phyloP scores from a whole-genome alignment of 148 eudicot species.

The Fagopyrum tataricum region DNA sequence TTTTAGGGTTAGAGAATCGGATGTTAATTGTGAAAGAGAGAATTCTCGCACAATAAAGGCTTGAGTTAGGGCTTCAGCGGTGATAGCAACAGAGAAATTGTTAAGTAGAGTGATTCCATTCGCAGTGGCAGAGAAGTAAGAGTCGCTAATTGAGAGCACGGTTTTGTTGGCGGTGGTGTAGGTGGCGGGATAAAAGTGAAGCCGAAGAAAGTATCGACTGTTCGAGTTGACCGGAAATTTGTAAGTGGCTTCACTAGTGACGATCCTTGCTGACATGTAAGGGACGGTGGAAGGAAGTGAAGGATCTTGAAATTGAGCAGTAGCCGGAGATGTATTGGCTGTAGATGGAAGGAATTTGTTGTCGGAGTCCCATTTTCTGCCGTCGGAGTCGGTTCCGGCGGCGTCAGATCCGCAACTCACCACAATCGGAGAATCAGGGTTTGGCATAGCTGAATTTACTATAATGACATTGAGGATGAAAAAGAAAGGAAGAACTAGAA shows the following conservation, averaged over 20 bases:
- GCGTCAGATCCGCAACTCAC: slow-evolving; percentile 40
- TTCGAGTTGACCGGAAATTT: slow-evolving; percentile 35
- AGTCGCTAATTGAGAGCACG: slow-evolving; percentile 22
- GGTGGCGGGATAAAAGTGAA: slow-evolving; percentile 66
- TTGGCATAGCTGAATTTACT: neutral
- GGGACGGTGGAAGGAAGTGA: slow-evolving; percentile 62
- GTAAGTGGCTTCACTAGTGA: slow-evolving; percentile 37
- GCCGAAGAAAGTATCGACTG: slow-evolving; percentile 35
- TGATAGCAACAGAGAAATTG: slow-evolving; percentile 66
- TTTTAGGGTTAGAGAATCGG: slow-evolving; percentile 26
- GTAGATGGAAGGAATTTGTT: slow-evolving; percentile 30
- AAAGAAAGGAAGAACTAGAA: neutral
- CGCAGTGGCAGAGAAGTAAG: slow-evolving; percentile 45
- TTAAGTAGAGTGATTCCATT: slow-evolving; percentile 45
- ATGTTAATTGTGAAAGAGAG: slow-evolving; percentile 25
- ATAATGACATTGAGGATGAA: neutral
- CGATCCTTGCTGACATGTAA: slow-evolving; percentile 64
- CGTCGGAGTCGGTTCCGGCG: slow-evolving; percentile 44
- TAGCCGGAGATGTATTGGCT: slow-evolving; percentile 19
- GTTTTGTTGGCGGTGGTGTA: slow-evolving; percentile 25
- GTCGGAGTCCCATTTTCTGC: slow-evolving; percentile 63
- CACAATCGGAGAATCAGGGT: neutral
- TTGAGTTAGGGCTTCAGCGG: slow-evolving; percentile 59
- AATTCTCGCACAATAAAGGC: slow-evolving; percentile 70
- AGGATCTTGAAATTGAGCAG: slow-evolving; percentile 62